A percentile compares a stretch with the other conserved stretches of the same genome.
These are phyloP conservation scores for Xerocomus brunneocitrinus DNA, from an alignment of 768 basidiomycete genomes.

Conservation along the genomic window DNA sequence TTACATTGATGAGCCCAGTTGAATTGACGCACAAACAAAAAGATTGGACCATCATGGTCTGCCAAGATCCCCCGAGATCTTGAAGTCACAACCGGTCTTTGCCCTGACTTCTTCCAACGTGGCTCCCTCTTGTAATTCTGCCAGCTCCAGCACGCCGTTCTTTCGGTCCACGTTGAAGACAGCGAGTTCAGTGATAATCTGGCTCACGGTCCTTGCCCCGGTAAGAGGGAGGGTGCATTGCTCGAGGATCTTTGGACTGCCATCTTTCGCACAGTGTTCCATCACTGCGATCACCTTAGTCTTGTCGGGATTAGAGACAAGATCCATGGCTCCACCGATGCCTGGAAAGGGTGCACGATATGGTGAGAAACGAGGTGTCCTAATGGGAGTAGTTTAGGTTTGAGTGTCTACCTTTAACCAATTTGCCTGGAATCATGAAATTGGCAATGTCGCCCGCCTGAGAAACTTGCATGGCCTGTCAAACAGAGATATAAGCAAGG, in stretches of 20 bases:
- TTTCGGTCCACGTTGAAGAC: constrained; percentile 85
- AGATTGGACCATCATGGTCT: constrained; percentile 34
- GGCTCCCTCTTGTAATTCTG: constrained; percentile 81
- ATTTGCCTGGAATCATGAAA: constrained; percentile 97
- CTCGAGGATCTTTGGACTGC: constrained; percentile 81
- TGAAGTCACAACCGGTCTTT: constrained; percentile 86
- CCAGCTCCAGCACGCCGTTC: constrained; percentile 66
- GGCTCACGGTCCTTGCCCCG: constrained; percentile 82
- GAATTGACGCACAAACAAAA: neutral
- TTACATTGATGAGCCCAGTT: constrained; percentile 3
- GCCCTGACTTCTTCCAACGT: constrained; percentile 78
- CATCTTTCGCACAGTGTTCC: constrained; percentile 90
- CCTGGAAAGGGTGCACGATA: constrained; percentile 38
- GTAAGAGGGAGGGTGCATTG: constrained; percentile 83
- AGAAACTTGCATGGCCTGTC: constrained; percentile 91
- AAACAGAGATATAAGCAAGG: neutral
- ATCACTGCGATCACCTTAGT: constrained; percentile 88
- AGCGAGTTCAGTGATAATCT: constrained; percentile 89
- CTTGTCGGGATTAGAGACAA: constrained; percentile 93
- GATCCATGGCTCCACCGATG: constrained; percentile 95
- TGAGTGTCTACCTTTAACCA: constrained; percentile 62
- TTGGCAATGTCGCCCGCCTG: constrained; percentile 92
- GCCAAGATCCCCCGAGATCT: constrained; percentile 49
- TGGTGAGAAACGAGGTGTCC: constrained; percentile 6
- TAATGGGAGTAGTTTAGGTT: neutral